These are phyloP conservation scores for Russula sp. DNA, from an alignment of 768 basidiomycete species.

Conservation along the genomic window DNA sequence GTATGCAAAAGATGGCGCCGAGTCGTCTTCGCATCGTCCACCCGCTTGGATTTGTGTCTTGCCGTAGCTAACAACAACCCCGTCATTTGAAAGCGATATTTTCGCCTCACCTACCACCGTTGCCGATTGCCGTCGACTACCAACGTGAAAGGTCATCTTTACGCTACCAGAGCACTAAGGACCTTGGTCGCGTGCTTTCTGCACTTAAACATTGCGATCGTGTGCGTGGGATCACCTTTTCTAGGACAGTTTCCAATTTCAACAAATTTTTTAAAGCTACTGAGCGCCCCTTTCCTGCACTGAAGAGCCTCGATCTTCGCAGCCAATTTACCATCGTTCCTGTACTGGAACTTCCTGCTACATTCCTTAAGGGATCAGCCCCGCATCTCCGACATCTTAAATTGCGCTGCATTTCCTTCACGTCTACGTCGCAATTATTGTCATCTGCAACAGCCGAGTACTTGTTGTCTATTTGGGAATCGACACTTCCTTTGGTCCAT, in stretches of 20 bases:
- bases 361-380: neutral
- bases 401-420: neutral
- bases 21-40: too few species aligned
- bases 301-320: neutral
- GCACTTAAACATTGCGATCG: neutral
- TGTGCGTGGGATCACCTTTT: neutral
- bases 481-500: neutral
- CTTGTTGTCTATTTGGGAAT: neutral
- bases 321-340: too few species aligned
- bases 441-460: conserved; percentile 1
- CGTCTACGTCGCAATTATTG: neutral
- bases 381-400: neutral
- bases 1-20: too few species aligned
- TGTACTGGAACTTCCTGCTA: neutral
- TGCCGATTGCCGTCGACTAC: too few species aligned
- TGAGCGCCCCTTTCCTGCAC: neutral
- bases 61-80: too few species aligned
- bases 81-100: too few species aligned
- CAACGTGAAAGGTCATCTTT: too few species aligned
- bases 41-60: too few species aligned
- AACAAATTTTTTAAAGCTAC: neutral
- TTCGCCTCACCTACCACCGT: too few species aligned
- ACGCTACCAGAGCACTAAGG: too few species aligned
- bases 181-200: neutral
- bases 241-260: too few species aligned